Base-by-base conservation (phyloP, 164 flowering plant species). In the Paratinospora sagittata region DNA sequence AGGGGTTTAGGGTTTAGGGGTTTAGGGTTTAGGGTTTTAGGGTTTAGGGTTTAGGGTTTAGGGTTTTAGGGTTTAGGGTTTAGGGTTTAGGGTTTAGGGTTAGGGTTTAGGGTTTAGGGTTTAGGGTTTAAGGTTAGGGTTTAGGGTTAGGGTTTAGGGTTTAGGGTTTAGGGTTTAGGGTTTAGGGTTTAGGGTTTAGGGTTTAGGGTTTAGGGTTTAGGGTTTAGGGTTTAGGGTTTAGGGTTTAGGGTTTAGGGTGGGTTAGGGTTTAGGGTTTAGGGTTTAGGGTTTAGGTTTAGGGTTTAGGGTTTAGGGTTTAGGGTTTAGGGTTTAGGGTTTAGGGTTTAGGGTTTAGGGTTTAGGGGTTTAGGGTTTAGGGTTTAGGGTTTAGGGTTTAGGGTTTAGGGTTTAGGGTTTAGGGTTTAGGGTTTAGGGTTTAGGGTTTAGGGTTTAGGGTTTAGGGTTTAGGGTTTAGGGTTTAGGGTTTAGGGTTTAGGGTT, bases 271-370 rank as follows among this genome's bases (percentile, higher is more conserved):
- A n/a, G n/a, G n/a, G n/a, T 58, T 70, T 33, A 58, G 72, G 65
- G 72, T 62, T 52, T 52, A 68, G 71, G 71, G 71, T 68, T 68
- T 68, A n/a, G n/a, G n/a, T n/a, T n/a, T n/a, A n/a, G n/a, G n/a
- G n/a, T 68, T 68, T 68, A 68, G 62, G 71, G 62, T 70, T 70
- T 58, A 61, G 72, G 72, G 65, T 70, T 70, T 70, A n/a, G n/a
- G n/a, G n/a, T n/a, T n/a, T n/a, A n/a, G n/a, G n/a, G n/a, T n/a
- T 70, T 55, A 58, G 72, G 72, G 63, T 68, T 68, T 43, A 47
- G 70, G 70, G 63, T 69, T 69, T 69, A 69, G 72, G 72, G 72
- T 55, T 52, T 69, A 58, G 72, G 72, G 72, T 69, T 69, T 69
- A 69, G 64, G 72, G n/a, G 43, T 39, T 39, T 39, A 39, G 39